These are phyloP conservation scores for Arthrobotrys musiformis DNA, from an alignment of 2,329 filamentous ascomycete species.

Conservation along the genomic window DNA sequence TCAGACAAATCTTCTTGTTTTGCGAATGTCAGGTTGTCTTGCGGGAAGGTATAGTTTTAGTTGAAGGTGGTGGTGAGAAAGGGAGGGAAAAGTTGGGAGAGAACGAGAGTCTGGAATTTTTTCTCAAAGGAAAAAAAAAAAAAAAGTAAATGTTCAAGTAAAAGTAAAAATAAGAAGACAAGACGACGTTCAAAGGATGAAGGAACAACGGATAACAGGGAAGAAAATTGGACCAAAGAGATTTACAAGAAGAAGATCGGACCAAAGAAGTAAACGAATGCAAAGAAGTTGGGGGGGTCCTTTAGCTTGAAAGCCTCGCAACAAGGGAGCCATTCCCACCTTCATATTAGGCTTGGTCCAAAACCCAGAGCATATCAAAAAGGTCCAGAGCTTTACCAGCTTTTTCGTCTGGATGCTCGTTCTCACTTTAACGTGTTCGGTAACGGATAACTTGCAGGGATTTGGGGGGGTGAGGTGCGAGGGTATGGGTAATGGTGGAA, in stretches of 20 bases:
- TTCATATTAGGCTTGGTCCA: conserved; percentile 50
- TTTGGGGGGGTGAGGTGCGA: conserved; percentile 28
- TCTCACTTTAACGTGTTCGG: conserved; percentile 55
- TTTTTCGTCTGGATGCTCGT: conserved; percentile 34
- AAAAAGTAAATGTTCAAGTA: conserved; percentile 11
- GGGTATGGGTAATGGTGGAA: conserved; percentile 32
- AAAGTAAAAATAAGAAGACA: conserved; percentile 13
- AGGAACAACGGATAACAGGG: conserved; percentile 39
- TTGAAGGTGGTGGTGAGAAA: conserved; percentile 24
- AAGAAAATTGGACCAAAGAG: conserved; percentile 41
- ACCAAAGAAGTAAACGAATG: conserved; percentile 53
- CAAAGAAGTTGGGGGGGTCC: conserved; percentile 41
- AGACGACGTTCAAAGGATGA: conserved; percentile 21
- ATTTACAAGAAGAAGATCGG: conserved; percentile 43
- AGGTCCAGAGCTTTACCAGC: conserved; percentile 51
- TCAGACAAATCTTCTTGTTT: conserved; percentile 25
- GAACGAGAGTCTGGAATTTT: conserved; percentile 49
- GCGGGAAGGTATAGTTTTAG: conserved; percentile 19
- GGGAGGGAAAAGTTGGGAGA: conserved; percentile 21
- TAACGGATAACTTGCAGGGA: conserved; percentile 55
- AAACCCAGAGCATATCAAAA: conserved; percentile 43
- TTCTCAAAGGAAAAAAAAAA: conserved; percentile 15
- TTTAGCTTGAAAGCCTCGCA: conserved; percentile 53
- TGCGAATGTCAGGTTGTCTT: conserved; percentile 30
- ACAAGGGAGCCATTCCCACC: conserved; percentile 52